Evolutionary conservation across 2,329 filamentous ascomycete species (phyloP).

Genomic region (Pseudogymnoascus sp.): DNA sequence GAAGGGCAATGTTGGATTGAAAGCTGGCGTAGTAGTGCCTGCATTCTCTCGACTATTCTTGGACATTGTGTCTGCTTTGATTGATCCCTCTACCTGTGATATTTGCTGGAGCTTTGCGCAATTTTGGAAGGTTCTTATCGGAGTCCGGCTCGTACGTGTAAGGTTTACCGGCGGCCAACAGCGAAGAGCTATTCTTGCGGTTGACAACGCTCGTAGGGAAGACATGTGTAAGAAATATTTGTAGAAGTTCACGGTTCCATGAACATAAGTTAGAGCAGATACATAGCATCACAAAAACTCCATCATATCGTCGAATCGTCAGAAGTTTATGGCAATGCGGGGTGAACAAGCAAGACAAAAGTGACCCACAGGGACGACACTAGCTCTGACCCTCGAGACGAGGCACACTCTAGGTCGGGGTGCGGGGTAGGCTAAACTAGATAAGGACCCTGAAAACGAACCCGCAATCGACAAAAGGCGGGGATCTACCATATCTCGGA

Average conservation of each 20-base stretch:
- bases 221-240: neutral
- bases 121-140: neutral
- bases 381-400: neutral
- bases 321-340: neutral
- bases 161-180: neutral
- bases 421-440: neutral
- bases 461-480: neutral
- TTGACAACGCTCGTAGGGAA: neutral
- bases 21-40: conserved; percentile 27
- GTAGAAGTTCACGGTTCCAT: neutral
- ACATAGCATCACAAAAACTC: neutral
- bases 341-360: neutral
- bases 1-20: conserved; percentile 75
- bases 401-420: neutral
- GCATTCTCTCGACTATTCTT: conserved; percentile 22
- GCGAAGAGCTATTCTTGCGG: neutral
- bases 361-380: neutral
- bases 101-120: neutral
- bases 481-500: neutral
- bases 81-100: neutral
- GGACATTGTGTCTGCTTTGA: conserved; percentile 21
- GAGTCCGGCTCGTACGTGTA: neutral
- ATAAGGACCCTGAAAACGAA: neutral
- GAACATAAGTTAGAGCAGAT: neutral
- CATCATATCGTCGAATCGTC: neutral